Percentiles rank a stretch among this genome's conserved stretches.
Conservation (phyloP, 2,329 filamentous ascomycete species). For the Xylariaceae sp. region DNA sequence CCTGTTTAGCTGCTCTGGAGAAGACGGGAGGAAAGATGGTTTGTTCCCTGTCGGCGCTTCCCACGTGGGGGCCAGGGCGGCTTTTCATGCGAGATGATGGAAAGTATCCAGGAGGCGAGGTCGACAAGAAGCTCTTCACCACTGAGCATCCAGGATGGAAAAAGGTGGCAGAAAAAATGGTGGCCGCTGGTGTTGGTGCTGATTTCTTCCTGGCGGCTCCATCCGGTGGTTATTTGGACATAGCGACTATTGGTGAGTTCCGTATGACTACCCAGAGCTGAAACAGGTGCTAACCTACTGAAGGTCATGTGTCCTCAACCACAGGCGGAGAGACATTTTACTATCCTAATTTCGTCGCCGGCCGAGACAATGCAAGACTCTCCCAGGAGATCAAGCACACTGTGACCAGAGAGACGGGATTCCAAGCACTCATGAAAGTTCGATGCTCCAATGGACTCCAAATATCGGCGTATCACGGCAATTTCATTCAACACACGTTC, state of each 20-base stretch:
- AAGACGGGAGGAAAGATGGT: slow-evolving; percentile 89
- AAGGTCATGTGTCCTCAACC: slow-evolving; percentile 77
- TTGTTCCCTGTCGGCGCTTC: slow-evolving; percentile 81
- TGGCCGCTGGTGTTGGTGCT: slow-evolving; percentile 78
- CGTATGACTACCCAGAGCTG: background rate
- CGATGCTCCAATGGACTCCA: slow-evolving; percentile 96
- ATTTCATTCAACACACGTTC: slow-evolving; percentile 94
- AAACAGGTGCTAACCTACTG: slow-evolving; percentile 18
- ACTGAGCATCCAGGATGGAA: slow-evolving; percentile 88
- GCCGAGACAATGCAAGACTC: slow-evolving; percentile 80
- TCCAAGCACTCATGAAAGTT: slow-evolving; percentile 96
- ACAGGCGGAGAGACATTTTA: slow-evolving; percentile 97
- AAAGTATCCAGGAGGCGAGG: slow-evolving; percentile 80
- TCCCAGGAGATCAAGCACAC: slow-evolving; percentile 82
- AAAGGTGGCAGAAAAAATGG: slow-evolving; percentile 84
- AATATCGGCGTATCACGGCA: slow-evolving; percentile 90
- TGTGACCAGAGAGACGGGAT: slow-evolving; percentile 86
- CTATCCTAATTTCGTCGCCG: slow-evolving; percentile 92
- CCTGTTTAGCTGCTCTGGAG: slow-evolving; percentile 79
- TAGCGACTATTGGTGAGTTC: slow-evolving; percentile 78
- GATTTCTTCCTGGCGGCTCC: slow-evolving; percentile 95
- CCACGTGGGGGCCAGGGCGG: slow-evolving; percentile 86
- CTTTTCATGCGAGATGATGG: slow-evolving; percentile 85
- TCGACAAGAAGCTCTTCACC: slow-evolving; percentile 85
- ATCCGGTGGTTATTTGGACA: slow-evolving; percentile 85